These are phyloP conservation scores for Fusarium duplospermum DNA, from an alignment of 2,329 filamentous ascomycete genomes.

Conservation along the genomic window DNA sequence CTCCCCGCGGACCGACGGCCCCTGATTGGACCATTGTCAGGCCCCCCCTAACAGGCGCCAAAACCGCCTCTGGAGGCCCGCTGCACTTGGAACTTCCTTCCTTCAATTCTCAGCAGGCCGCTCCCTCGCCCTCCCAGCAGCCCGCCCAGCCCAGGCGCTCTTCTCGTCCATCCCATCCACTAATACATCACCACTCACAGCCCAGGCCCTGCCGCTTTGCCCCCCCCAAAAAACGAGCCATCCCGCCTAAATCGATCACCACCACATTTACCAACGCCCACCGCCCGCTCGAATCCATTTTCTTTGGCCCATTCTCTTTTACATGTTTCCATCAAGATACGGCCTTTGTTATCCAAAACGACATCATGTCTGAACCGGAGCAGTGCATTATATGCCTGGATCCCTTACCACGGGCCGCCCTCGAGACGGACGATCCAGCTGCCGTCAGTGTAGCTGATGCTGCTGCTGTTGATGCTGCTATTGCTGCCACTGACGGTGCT, in stretches of 20 bases:
- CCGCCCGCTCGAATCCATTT: slow-evolving; percentile 37
- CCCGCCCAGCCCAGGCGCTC: slow-evolving; percentile 11
- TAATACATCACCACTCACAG: slow-evolving; percentile 47
- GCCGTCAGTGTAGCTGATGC: slow-evolving; percentile 35
- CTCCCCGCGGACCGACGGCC: slow-evolving; percentile 34
- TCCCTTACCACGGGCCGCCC: slow-evolving; percentile 58
- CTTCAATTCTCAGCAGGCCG: slow-evolving; percentile 44
- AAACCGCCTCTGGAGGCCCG: slow-evolving; percentile 42
- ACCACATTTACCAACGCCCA: slow-evolving; percentile 38
- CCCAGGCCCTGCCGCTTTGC: slow-evolving; percentile 29
- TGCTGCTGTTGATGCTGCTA: slow-evolving; percentile 31
- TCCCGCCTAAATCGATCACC: slow-evolving; percentile 32
- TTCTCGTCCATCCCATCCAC: slow-evolving; percentile 40
- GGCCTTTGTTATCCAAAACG: slow-evolving; percentile 53
- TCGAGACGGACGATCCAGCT: slow-evolving; percentile 33
- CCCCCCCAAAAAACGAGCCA: slow-evolving; percentile 27
- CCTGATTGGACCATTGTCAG: slow-evolving; percentile 48
- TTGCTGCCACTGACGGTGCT: slow-evolving; percentile 34
- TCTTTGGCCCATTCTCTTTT: slow-evolving; percentile 48
- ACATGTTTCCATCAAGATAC: slow-evolving; percentile 59
- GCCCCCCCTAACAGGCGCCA: slow-evolving; percentile 46
- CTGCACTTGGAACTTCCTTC: slow-evolving; percentile 42
- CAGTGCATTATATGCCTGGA: slow-evolving; percentile 79
- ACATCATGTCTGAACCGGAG: slow-evolving; percentile 66
- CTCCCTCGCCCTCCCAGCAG: slow-evolving; percentile 2